Base-by-base conservation (phyloP, 495 filamentous ascomycete species). In the Penicillium soppii region DNA sequence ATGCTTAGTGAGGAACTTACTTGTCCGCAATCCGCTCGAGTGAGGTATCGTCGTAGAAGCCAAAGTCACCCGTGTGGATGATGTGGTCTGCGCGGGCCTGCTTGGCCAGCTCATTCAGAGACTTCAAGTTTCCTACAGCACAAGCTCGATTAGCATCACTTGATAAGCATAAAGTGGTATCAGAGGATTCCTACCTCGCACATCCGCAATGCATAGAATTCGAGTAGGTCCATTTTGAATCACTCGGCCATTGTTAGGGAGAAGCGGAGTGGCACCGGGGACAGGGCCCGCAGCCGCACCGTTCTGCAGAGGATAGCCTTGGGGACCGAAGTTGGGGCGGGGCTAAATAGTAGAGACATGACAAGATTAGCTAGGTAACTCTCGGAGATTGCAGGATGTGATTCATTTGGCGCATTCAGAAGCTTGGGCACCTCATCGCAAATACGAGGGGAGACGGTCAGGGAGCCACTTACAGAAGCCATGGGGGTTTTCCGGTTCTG, bases 11-110 rank as follows among this genome's bases (percentile, higher is more conserved):
- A 22, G 22, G 42, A 36, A 78, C 90, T 79, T 70, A 98, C 94
- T 99, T 99, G 68, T 99, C 95, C 7, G 94, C 94, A 76, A 99
- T 97, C 48, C 95, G 88, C 60, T 99, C 92, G 26, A 99, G 75
- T 8, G 95, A 99, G 33, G 84, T 87, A 43, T 95, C 90, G 66
- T 99, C 95, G 72, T 99, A 99, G 74, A 99, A 99, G 46, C 95
- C 95, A 66, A 99, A 99, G 66, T 99, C 95, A 65, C 95, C 95
- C 27, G 95, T 97, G 71, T 99, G 94, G 55, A 99, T 89, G 61
- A 99, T 95, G 68, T 95, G 88, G 71, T 96, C 90, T 46, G 94
- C 94, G 62, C 87, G 86, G 45, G 95, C 94, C 62, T 91, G 84
- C 67, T 87, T 91, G 50, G 95, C 95, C 46, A 97, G 84, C 33